Conservation (phyloP, 1,284 basidiomycete species). For the Sanghuangporus baumii region DNA sequence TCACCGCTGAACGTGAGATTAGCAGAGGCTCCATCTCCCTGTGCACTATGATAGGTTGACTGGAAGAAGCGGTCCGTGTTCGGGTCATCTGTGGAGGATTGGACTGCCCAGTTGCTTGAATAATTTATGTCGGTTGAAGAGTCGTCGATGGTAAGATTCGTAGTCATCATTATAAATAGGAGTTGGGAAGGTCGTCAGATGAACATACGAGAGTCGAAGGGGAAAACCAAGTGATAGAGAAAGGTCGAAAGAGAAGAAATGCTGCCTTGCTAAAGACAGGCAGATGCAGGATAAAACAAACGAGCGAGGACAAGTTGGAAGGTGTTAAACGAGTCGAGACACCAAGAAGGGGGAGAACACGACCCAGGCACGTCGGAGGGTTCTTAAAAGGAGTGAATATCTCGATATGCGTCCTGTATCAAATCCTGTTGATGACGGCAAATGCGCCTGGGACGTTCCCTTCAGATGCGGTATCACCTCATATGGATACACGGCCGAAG, state of each 20-base stretch:
- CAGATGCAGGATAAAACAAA: constrained; percentile 1
- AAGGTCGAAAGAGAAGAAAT: background rate
- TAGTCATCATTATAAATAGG: constrained; percentile 18
- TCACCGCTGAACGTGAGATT: constrained; percentile 22
- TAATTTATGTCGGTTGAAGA: constrained; percentile 24
- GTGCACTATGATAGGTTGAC: constrained; percentile 26
- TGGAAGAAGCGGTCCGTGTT: constrained; percentile 24
- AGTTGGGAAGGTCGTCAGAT: constrained; percentile 1
- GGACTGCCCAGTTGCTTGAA: constrained; percentile 24
- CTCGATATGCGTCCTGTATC: background rate
- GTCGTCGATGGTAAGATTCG: constrained; percentile 30
- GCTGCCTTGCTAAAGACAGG: background rate
- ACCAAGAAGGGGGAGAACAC: background rate
- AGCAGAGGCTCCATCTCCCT: constrained; percentile 22
- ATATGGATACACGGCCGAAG: background rate
- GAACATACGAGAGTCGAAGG: background rate
- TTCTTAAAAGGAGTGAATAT: background rate
- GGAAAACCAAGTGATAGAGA: background rate
- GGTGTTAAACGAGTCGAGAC: background rate
- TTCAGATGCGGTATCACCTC: background rate
- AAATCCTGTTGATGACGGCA: background rate
- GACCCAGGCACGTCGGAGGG: background rate
- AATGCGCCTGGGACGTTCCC: background rate
- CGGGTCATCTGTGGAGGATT: constrained; percentile 20
- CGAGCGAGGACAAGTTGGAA: background rate